Conservation (phyloP, 345 rosid species). For the Moricandia arvensis region DNA sequence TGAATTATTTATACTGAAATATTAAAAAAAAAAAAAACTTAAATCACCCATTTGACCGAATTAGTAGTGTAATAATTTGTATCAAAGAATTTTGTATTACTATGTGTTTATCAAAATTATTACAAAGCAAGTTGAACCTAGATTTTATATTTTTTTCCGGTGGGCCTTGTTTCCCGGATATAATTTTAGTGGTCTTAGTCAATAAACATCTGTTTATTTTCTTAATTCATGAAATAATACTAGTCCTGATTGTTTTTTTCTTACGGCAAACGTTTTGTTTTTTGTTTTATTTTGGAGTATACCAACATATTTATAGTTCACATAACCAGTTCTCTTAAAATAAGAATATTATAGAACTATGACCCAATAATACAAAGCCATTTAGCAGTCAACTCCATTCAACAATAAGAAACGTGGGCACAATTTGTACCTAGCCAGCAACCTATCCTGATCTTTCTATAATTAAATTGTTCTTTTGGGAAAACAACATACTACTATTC, state of each 20-base stretch:
- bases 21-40: background rate
- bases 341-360: background rate
- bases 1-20: background rate
- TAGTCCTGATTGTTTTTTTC: background rate
- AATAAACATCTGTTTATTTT: slow-evolving; percentile 14
- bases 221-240: background rate
- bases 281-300: background rate
- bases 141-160: background rate
- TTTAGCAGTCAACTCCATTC: slow-evolving; percentile 26
- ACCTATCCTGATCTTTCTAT: background rate
- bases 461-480: background rate
- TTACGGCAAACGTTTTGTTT: background rate
- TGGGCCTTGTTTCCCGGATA: slow-evolving; percentile 14
- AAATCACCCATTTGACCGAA: background rate
- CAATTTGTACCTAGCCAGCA: background rate
- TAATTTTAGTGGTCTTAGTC: slow-evolving; percentile 28
- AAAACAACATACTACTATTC: background rate
- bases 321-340: background rate
- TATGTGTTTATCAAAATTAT: too few species aligned
- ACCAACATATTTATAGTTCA: slow-evolving; percentile 7
- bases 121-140: background rate
- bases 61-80: background rate
- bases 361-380: background rate
- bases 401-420: slow-evolving; percentile 12
- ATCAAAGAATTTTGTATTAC: background rate